Evolutionary conservation across 441 rosid species (phyloP).

Genomic region (Populus hybrid): DNA sequence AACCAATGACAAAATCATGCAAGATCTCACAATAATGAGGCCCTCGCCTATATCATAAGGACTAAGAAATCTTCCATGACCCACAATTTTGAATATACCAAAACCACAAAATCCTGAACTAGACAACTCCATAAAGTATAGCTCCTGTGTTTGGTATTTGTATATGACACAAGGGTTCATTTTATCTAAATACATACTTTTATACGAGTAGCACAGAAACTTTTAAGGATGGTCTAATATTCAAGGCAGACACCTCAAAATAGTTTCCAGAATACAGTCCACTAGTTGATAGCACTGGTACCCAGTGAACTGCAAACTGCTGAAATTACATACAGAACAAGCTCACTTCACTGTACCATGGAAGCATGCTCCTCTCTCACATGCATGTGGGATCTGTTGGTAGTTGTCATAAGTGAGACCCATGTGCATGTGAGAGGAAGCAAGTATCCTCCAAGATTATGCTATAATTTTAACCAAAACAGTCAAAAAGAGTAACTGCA

Average conservation of each 20-base stretch:
- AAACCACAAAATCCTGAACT: not conserved
- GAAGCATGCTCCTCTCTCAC: not conserved
- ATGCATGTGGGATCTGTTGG: not conserved
- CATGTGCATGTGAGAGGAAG: not conserved
- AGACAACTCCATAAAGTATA: not conserved
- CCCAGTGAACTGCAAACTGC: not conserved
- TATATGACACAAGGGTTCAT: not conserved
- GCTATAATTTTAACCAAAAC: not conserved
- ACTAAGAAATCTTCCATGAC: not conserved
- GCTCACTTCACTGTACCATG: not conserved
- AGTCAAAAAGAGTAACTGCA: not conserved
- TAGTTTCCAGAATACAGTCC: not conserved
- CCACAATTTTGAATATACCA: not conserved
- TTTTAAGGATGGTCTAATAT: not conserved
- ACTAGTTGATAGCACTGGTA: not conserved
- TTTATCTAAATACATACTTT: not conserved
- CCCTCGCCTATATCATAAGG: constrained; percentile 1
- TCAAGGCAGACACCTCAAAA: not conserved
- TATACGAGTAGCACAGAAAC: not conserved
- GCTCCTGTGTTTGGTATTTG: not conserved
- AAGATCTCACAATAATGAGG: constrained; percentile 6
- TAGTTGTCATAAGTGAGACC: not conserved
- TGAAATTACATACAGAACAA: not conserved
- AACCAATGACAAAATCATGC: not conserved
- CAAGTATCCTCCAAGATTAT: not conserved